A percentile compares a stretch with the other conserved stretches of the same genome.
These are phyloP conservation scores for Penicillium sp. DNA, from an alignment of 2,329 filamentous ascomycete species.

Conservation along the genomic window DNA sequence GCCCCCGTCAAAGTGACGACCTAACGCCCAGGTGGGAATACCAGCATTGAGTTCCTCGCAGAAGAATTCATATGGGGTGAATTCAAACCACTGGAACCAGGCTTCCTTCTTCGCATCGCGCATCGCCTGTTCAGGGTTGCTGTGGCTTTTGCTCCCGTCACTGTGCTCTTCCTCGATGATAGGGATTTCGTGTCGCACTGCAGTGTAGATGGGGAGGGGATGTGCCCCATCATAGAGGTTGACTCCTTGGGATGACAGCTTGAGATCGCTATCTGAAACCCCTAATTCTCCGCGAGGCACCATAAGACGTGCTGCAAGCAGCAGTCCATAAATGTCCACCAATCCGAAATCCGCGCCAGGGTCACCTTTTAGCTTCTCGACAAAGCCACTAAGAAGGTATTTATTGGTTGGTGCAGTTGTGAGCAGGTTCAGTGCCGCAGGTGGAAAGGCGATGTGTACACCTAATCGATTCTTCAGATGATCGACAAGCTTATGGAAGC, in stretches of 20 bases:
- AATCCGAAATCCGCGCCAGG: slow-evolving; percentile 78
- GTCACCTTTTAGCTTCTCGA: slow-evolving; percentile 88
- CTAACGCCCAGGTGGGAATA: slow-evolving; percentile 92
- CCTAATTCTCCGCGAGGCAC: slow-evolving; percentile 81
- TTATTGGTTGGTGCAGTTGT: slow-evolving; percentile 93
- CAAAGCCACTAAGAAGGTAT: slow-evolving; percentile 78
- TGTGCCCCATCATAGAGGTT: slow-evolving; percentile 75
- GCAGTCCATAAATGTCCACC: slow-evolving; percentile 86
- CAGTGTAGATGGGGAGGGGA: slow-evolving; percentile 92
- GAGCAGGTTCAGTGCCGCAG: slow-evolving; percentile 74
- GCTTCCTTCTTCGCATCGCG: slow-evolving; percentile 60
- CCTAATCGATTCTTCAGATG: slow-evolving; percentile 83
- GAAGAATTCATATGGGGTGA: slow-evolving; percentile 91
- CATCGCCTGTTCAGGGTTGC: slow-evolving; percentile 38
- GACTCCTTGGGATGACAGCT: slow-evolving; percentile 80
- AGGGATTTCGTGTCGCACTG: slow-evolving; percentile 92
- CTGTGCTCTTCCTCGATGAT: slow-evolving; percentile 46
- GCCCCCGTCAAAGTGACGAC: slow-evolving; percentile 75
- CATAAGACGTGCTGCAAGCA: slow-evolving; percentile 79
- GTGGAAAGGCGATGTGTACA: slow-evolving; percentile 90
- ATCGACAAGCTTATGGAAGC: slow-evolving; percentile 68
- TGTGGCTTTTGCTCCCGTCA: slow-evolving; percentile 22
- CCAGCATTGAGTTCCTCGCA: slow-evolving; percentile 89
- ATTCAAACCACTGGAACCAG: slow-evolving; percentile 98
- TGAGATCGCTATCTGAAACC: slow-evolving; percentile 75